phyloP scores from a whole-genome alignment of 116 monocot species.

The Thalassia testudinum region DNA sequence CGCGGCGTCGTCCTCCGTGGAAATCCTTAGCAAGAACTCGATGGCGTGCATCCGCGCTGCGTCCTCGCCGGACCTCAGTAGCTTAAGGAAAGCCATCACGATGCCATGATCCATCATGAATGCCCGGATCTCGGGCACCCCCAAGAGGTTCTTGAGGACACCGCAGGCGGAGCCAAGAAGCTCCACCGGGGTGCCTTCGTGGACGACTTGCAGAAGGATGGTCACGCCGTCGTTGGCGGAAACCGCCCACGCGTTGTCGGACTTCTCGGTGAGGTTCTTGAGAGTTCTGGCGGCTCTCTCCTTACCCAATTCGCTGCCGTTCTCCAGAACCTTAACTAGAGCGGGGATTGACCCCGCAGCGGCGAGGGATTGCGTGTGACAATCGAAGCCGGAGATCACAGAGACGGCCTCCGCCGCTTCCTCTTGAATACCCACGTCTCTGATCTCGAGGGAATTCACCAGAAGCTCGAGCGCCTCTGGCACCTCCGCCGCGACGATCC shows the following conservation, averaged over 20 bases:
- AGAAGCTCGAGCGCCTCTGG: conserved; percentile 15
- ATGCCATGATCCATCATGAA: conserved; percentile 58
- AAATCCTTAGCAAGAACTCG: conserved; percentile 24
- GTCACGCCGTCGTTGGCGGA: conserved; percentile 59
- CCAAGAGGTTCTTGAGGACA: conserved; percentile 34
- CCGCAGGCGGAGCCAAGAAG: conserved; percentile 19
- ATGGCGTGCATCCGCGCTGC: conserved; percentile 22
- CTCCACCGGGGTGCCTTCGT: conserved; percentile 4
- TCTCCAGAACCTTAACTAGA: conserved; percentile 31
- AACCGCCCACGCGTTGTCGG: conserved; percentile 58
- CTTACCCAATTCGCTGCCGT: conserved; percentile 20
- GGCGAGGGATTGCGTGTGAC: conserved; percentile 22
- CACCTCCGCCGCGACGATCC: conserved; percentile 17
- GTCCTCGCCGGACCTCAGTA: conserved; percentile 28
- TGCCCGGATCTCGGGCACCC: conserved; percentile 41
- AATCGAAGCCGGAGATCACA: conserved; percentile 17
- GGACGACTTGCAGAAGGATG: conserved; percentile 28
- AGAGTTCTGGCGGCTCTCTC: conserved; percentile 26
- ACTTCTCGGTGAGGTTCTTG: conserved; percentile 49
- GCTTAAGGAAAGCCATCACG: conserved; percentile 24
- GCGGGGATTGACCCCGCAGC: conserved; percentile 23
- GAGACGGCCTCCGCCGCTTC: conserved; percentile 24
- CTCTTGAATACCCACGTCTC: conserved; percentile 24
- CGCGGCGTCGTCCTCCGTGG: conserved; percentile 12
- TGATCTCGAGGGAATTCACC: conserved; percentile 17